phyloP scores from a whole-genome alignment of 176 grass and related monocot genomes.

The Eleusine coracana region DNA sequence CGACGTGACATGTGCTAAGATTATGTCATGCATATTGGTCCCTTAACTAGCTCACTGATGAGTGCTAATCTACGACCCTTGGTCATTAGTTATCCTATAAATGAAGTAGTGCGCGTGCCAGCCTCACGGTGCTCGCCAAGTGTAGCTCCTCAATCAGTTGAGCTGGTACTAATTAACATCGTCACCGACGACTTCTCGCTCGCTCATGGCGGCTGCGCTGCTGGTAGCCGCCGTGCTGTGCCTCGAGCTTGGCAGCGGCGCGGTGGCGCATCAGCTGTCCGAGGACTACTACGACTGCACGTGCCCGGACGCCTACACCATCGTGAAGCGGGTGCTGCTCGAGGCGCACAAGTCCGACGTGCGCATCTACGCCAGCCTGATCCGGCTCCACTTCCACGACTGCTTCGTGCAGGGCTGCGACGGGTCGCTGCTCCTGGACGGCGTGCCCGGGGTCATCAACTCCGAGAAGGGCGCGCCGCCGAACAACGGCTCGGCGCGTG shows the following conservation, averaged over 20 bases:
- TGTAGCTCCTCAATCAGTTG: too few species aligned
- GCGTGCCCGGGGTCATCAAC: not conserved
- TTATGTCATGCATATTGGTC: too few species aligned
- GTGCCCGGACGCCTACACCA: slow-evolving; percentile 57
- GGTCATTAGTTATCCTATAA: too few species aligned
- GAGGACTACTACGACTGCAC: slow-evolving; percentile 54
- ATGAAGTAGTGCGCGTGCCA: too few species aligned
- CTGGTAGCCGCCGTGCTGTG: not conserved
- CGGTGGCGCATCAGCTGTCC: slow-evolving; percentile 33
- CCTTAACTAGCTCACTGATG: not conserved
- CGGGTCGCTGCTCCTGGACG: slow-evolving; percentile 64
- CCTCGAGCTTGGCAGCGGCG: not conserved
- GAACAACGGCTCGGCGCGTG: not conserved
- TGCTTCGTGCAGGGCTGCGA: slow-evolving; percentile 96
- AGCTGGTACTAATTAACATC: too few species aligned
- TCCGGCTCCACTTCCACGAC: slow-evolving; percentile 95
- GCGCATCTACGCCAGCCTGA: slow-evolving; percentile 62
- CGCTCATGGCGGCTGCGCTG: not conserved
- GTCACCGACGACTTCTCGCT: too few species aligned
- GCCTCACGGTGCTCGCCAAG: too few species aligned
- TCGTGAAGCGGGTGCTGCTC: slow-evolving; percentile 49
- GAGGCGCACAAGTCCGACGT: slow-evolving; percentile 52
- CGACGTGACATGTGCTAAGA: too few species aligned
- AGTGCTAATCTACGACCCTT: too few species aligned
- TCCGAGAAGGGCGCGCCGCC: too few species aligned